A percentile compares a stretch with the other conserved stretches of the same genome.
phyloP scores from a whole-genome alignment of 768 basidiomycete species.

The Candolleomyces eurysporus region DNA sequence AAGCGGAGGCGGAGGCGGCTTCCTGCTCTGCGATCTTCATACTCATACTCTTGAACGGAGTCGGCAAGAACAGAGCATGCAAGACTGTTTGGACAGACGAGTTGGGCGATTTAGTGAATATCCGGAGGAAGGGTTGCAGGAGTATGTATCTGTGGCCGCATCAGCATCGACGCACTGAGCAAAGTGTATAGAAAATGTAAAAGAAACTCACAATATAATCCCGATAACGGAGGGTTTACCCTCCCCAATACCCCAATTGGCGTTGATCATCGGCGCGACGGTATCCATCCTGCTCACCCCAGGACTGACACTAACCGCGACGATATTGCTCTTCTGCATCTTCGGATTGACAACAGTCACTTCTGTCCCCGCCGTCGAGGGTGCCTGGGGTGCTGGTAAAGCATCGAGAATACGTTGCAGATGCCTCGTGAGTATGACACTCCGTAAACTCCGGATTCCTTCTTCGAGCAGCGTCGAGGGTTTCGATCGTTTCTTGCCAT shows the following conservation, averaged over 20 bases:
- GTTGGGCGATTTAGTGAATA: constrained; percentile 67
- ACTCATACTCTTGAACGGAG: constrained; percentile 62
- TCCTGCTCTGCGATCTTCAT: constrained; percentile 17
- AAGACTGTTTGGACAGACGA: constrained; percentile 73
- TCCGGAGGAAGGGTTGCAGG: constrained; percentile 61
- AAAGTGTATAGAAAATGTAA: no score
- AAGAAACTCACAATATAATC: not conserved
- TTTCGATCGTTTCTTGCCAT: constrained; percentile 17
- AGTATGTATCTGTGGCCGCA: constrained; percentile 54
- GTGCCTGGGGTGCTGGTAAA: constrained; percentile 54
- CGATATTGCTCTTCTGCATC: constrained; percentile 68
- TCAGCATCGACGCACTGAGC: not conserved
- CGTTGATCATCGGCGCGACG: constrained; percentile 53
- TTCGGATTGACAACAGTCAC: constrained; percentile 29
- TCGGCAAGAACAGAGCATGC: constrained; percentile 79
- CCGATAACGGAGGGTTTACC: not conserved
- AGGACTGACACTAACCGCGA: constrained; percentile 70
- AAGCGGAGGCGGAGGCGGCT: constrained; percentile 3
- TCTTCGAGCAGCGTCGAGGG: constrained; percentile 51
- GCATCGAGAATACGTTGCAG: constrained; percentile 85
- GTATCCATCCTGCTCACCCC: constrained; percentile 75
- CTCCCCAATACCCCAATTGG: constrained; percentile 31
- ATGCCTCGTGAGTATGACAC: constrained; percentile 66
- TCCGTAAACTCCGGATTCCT: constrained; percentile 63
- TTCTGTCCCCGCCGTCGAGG: constrained; percentile 44